Evolutionary conservation across 805 yeast genomes (phyloP).

Genomic region (Candida loeiensis): DNA sequence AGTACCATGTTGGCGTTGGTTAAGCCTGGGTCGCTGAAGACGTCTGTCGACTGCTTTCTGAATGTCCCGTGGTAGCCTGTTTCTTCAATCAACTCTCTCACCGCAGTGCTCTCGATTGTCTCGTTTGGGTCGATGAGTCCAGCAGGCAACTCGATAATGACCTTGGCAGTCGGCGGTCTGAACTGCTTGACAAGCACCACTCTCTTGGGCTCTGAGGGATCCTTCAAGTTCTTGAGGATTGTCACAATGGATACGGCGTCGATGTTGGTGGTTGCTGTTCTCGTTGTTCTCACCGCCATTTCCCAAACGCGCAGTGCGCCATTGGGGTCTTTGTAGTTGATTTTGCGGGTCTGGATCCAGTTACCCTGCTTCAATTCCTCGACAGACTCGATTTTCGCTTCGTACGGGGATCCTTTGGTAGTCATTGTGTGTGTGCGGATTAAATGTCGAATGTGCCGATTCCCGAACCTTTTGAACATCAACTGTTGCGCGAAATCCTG

Average conservation of each 20-base stretch:
- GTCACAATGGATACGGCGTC: constrained; percentile 95
- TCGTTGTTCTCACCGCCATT: constrained; percentile 76
- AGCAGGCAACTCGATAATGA: constrained; percentile 92
- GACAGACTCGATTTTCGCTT: constrained; percentile 28
- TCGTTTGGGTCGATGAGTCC: constrained; percentile 89
- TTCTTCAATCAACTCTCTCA: constrained; percentile 85
- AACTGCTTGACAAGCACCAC: constrained; percentile 80
- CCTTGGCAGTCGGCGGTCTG: constrained; percentile 87
- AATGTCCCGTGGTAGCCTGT: constrained; percentile 85
- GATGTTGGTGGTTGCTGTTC: constrained; percentile 52
- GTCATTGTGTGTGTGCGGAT: not conserved
- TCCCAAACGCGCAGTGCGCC: constrained; percentile 82
- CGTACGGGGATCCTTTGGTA: constrained; percentile 30
- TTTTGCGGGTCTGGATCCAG: constrained; percentile 54
- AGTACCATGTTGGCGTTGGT: constrained; percentile 83
- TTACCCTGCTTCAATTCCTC: constrained; percentile 38
- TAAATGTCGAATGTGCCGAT: not conserved
- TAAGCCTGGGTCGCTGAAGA: constrained; percentile 78
- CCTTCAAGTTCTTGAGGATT: constrained; percentile 47
- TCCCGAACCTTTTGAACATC: constrained; percentile 3
- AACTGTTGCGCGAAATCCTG: not conserved
- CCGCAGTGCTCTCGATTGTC: constrained; percentile 71
- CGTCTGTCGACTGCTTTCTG: constrained; percentile 22
- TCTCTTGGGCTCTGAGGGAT: constrained; percentile 34
- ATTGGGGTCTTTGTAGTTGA: constrained; percentile 68